phyloP scores from a whole-genome alignment of 441 rosid species.

The Brassica balearica region DNA sequence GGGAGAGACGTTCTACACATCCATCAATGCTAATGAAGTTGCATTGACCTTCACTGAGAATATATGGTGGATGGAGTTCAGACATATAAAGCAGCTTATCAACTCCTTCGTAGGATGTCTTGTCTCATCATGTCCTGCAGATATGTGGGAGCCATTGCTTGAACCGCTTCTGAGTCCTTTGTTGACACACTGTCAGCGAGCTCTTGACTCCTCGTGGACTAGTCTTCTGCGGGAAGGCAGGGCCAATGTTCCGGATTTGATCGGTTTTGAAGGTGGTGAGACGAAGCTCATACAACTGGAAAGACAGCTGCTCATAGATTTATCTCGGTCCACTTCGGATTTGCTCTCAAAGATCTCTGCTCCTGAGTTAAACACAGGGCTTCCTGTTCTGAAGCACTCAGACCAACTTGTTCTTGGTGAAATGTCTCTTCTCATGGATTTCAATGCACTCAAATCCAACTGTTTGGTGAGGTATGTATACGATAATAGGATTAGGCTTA shows the following conservation, averaged over 20 bases:
- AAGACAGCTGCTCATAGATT: slow-evolving; percentile 1
- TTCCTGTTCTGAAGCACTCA: background rate
- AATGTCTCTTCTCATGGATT: background rate
- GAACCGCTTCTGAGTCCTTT: background rate
- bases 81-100: slow-evolving; percentile 9
- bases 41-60: background rate
- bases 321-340: background rate
- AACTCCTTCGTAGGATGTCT: background rate
- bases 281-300: background rate
- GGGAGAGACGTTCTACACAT: background rate
- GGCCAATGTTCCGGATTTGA: background rate
- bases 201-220: slow-evolving; percentile 2
- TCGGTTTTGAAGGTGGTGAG: background rate
- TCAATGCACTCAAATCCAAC: background rate
- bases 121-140: background rate
- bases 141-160: background rate
- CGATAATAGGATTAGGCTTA: too few species aligned
- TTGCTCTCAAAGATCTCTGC: background rate
- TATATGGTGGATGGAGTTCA: background rate
- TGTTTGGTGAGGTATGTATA: background rate
- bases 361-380: slow-evolving; percentile 9
- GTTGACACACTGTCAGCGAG: background rate
- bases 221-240: background rate
- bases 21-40: background rate
- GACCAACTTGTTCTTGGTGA: background rate